Conservation (phyloP, 2,329 filamentous ascomycete genomes). For the Aspergillus pseudonomiae region DNA sequence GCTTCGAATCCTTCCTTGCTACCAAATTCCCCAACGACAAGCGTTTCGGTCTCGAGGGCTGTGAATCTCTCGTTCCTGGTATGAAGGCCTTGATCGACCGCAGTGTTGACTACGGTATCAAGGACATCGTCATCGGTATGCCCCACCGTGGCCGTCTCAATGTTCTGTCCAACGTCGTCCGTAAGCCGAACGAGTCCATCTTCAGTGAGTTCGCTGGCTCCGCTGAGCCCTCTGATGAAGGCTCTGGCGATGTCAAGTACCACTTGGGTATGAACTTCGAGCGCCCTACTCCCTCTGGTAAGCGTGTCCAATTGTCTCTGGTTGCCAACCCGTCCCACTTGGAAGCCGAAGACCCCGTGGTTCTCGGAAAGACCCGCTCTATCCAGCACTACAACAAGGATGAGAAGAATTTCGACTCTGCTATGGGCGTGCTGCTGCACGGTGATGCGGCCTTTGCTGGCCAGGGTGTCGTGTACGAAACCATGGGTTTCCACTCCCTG, state of each 20-base stretch:
- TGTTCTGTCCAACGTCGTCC: conserved; percentile 95
- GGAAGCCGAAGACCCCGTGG: conserved; percentile 96
- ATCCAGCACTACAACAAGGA: conserved; percentile 99
- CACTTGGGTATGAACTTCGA: conserved; percentile 99
- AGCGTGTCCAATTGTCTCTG: conserved; percentile 97
- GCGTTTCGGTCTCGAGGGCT: conserved; percentile 96
- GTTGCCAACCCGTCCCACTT: conserved; percentile 98
- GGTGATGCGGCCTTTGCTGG: conserved; percentile 96
- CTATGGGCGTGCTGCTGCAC: conserved; percentile 95
- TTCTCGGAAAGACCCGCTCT: conserved; percentile 93
- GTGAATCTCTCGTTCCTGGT: conserved; percentile 92
- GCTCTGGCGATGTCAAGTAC: conserved; percentile 98
- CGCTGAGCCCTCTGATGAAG: conserved; percentile 85
- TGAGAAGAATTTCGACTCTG: conserved; percentile 81
- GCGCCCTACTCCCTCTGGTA: conserved; percentile 94
- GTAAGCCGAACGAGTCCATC: conserved; percentile 99
- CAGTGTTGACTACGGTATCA: conserved; percentile 96
- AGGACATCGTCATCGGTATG: conserved; percentile 99
- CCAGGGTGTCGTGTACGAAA: conserved; percentile 98
- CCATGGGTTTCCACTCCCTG: conserved; percentile 93
- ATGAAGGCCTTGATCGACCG: conserved; percentile 99
- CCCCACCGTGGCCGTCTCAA: conserved; percentile 98
- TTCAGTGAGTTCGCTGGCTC: conserved; percentile 97
- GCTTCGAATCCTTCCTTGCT: conserved; percentile 91
- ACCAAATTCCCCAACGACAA: conserved; percentile 99